Conservation (phyloP, 1,284 basidiomycete genomes). For the Leccinum insolens region DNA sequence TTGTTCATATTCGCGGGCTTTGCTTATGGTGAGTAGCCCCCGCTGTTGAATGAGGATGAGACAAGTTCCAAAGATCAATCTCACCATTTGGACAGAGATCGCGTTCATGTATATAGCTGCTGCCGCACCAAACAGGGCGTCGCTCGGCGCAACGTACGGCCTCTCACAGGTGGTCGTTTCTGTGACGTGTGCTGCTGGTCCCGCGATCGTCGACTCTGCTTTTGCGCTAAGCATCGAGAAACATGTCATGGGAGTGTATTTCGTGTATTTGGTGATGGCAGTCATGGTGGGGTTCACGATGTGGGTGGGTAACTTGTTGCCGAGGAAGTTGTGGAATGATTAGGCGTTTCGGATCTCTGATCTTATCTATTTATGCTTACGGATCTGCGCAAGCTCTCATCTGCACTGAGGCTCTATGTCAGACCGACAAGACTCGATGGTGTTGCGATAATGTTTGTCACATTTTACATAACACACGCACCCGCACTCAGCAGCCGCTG, state of each 20-base stretch:
- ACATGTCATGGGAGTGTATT: constrained; percentile 42
- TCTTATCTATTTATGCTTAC: too few relatives aligned
- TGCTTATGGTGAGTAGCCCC: constrained; percentile 35
- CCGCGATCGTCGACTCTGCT: constrained; percentile 45
- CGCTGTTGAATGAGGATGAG: not conserved
- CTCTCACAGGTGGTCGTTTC: constrained; percentile 45
- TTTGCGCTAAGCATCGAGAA: constrained; percentile 41
- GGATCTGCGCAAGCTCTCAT: too few relatives aligned
- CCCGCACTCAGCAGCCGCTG: too few relatives aligned
- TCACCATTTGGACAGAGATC: constrained; percentile 31
- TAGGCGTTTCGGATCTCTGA: not conserved
- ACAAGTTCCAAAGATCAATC: constrained; percentile 1
- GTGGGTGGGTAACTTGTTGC: constrained; percentile 30
- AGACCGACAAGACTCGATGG: not conserved
- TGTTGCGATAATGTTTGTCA: not conserved
- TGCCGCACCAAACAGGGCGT: constrained; percentile 44
- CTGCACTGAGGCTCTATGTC: not conserved
- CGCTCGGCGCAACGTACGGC: constrained; percentile 67
- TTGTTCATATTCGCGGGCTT: constrained; percentile 23
- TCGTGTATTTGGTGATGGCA: constrained; percentile 44
- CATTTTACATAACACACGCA: not conserved
- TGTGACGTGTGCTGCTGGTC: constrained; percentile 53
- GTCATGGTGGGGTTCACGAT: constrained; percentile 27
- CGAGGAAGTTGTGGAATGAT: constrained; percentile 16
- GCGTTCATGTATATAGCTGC: constrained; percentile 48